A percentile compares a stretch with the other conserved stretches of the same genome.
Conservation (phyloP, 2,329 filamentous ascomycete species). For the Colletotrichum siamense region DNA sequence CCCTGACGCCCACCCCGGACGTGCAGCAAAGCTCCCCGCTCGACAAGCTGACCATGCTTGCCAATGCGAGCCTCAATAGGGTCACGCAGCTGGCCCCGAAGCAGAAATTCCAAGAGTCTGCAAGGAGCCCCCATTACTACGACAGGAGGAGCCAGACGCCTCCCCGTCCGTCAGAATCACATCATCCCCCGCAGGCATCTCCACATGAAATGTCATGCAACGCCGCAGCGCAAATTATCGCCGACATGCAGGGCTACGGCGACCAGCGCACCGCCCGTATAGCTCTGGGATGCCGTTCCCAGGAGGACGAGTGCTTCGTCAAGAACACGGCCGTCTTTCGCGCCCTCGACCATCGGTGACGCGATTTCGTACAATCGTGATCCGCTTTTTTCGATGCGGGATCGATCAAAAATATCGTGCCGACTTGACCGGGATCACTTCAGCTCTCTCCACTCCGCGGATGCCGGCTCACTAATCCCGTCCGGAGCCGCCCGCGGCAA, state of each 20-base stretch:
- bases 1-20: conserved; percentile 15
- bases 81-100: not conserved
- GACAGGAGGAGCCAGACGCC: conserved; percentile 5
- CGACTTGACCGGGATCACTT: not conserved
- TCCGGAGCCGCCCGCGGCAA: not conserved
- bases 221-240: conserved; percentile 41
- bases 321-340: conserved; percentile 39
- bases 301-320: conserved; percentile 34
- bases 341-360: conserved; percentile 33
- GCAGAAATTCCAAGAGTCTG: conserved; percentile 23
- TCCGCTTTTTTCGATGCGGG: not conserved
- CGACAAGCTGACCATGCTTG: conserved; percentile 43
- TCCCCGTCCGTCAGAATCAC: conserved; percentile 23
- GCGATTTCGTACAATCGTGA: not conserved
- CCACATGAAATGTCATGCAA: conserved; percentile 39
- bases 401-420: not conserved
- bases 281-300: conserved; percentile 33
- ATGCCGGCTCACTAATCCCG: not conserved
- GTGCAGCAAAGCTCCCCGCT: conserved; percentile 24
- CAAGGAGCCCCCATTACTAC: conserved; percentile 19
- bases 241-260: conserved; percentile 41
- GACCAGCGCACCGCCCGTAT: conserved; percentile 30
- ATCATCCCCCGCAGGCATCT: conserved; percentile 25
- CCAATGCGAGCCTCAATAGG: conserved; percentile 34
- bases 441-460: not conserved